A percentile compares a stretch with the other conserved stretches of the same genome.
phyloP scores from a whole-genome alignment of 148 eudicot genomes.

The Vaccinium myrtillus region DNA sequence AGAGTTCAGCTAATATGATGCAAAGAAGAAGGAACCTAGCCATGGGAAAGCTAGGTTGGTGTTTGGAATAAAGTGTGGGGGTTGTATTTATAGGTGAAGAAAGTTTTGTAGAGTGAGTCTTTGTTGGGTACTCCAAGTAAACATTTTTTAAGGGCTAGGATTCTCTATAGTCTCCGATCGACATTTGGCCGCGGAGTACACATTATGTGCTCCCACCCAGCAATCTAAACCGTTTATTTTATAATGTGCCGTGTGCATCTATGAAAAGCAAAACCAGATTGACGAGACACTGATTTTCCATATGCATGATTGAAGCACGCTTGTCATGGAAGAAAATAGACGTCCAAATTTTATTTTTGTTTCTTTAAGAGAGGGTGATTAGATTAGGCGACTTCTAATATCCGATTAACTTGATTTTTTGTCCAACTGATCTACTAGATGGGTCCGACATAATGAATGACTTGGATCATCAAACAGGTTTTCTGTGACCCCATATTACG shows the following conservation, averaged over 20 bases:
- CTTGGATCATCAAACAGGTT: neutral
- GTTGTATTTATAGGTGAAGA: neutral
- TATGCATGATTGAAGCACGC: neutral
- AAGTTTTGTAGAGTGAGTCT: neutral
- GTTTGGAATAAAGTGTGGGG: neutral
- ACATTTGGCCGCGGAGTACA: neutral
- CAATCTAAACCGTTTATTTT: neutral
- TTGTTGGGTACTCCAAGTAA: neutral
- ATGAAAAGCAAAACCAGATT: neutral
- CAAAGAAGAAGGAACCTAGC: constrained; percentile 17
- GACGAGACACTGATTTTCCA: neutral
- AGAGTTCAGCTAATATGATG: constrained; percentile 2
- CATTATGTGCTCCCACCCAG: neutral
- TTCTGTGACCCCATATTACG: neutral
- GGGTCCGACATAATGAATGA: neutral
- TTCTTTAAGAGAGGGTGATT: neutral
- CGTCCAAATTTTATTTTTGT: neutral
- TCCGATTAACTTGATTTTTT: neutral
- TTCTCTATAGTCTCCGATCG: neutral
- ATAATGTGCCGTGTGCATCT: neutral
- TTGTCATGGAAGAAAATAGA: neutral
- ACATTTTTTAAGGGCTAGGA: neutral
- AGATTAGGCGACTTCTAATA: neutral
- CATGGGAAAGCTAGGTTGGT: neutral
- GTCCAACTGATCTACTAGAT: neutral